Evolutionary conservation across 1,284 basidiomycete species (phyloP).

Genomic region (Athelia psychrophila): DNA sequence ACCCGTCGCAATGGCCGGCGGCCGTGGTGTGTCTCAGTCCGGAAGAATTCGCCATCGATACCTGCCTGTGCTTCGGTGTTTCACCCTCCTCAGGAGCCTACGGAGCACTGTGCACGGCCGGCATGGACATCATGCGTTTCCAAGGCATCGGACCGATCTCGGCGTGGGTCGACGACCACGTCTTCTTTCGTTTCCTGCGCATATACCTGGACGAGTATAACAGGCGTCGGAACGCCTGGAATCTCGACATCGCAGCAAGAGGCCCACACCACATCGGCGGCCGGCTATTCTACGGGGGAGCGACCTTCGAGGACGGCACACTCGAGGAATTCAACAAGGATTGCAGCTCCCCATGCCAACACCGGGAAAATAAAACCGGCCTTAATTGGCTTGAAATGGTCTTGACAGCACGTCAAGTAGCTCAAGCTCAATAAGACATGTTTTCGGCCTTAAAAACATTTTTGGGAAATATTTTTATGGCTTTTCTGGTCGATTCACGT

Average conservation of each 20-base stretch:
- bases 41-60: conserved; percentile 25
- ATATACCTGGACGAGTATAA: conserved; percentile 22
- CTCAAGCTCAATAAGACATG: too few species aligned
- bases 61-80: conserved; percentile 27
- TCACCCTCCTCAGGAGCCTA: conserved; percentile 26
- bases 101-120: conserved; percentile 25
- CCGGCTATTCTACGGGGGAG: conserved; percentile 27
- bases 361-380: too few species aligned
- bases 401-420: too few species aligned
- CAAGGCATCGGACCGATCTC: conserved; percentile 29
- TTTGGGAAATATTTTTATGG: too few species aligned
- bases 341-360: neutral
- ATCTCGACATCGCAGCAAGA: conserved; percentile 8
- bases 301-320: conserved; percentile 11
- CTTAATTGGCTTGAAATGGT: too few species aligned
- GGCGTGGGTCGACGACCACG: conserved; percentile 40
- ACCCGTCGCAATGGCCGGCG: conserved; percentile 31
- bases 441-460: too few species aligned
- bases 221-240: neutral
- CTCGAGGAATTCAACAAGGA: conserved; percentile 31
- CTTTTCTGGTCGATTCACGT: too few species aligned
- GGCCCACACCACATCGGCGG: conserved; percentile 17
- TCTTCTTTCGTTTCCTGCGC: conserved; percentile 28
- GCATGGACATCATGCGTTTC: conserved; percentile 22
- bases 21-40: conserved; percentile 23